phyloP scores from a whole-genome alignment of 352 stramenopile species.

The Phytophthora crassamura region DNA sequence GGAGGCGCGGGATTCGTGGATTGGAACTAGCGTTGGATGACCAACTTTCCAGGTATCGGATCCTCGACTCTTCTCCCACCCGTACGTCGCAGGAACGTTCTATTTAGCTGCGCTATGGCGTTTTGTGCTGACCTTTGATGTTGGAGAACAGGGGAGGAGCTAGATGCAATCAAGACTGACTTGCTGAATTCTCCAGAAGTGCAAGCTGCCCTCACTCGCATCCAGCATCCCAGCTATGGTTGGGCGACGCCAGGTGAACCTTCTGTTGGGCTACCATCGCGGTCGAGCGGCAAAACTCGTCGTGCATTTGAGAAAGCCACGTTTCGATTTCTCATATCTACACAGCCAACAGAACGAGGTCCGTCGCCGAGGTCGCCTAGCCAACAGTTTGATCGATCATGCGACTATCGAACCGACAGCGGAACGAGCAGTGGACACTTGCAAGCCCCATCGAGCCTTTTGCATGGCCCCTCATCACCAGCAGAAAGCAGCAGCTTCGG shows the following conservation, averaged over 20 bases:
- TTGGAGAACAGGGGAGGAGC: constrained; percentile 14
- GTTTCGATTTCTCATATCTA: not conserved
- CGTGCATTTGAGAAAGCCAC: constrained; percentile 14
- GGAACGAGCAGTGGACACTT: constrained; percentile 4
- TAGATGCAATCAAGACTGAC: constrained; percentile 29
- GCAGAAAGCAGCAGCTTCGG: constrained; percentile 17
- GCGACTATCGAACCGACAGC: constrained; percentile 4
- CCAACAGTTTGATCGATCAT: constrained; percentile 10
- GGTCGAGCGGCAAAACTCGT: constrained; percentile 3
- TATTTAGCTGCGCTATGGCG: not conserved
- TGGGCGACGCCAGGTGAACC: not conserved
- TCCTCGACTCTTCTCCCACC: constrained; percentile 15
- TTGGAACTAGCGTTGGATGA: constrained; percentile 29
- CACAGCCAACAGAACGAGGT: not conserved
- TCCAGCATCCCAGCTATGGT: constrained; percentile 21
- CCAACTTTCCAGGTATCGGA: constrained; percentile 12
- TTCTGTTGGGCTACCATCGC: not conserved
- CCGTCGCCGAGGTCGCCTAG: constrained; percentile 17
- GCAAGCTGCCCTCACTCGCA: constrained; percentile 30
- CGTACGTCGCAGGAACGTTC: constrained; percentile 12
- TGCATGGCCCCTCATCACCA: constrained; percentile 2
- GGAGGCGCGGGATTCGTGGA: constrained; percentile 10
- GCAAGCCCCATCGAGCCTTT: not conserved
- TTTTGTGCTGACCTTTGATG: constrained; percentile 8
- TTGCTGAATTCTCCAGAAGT: constrained; percentile 26